Conservation (phyloP, 2,329 filamentous ascomycete genomes). For the Corinectria fuckeliana region DNA sequence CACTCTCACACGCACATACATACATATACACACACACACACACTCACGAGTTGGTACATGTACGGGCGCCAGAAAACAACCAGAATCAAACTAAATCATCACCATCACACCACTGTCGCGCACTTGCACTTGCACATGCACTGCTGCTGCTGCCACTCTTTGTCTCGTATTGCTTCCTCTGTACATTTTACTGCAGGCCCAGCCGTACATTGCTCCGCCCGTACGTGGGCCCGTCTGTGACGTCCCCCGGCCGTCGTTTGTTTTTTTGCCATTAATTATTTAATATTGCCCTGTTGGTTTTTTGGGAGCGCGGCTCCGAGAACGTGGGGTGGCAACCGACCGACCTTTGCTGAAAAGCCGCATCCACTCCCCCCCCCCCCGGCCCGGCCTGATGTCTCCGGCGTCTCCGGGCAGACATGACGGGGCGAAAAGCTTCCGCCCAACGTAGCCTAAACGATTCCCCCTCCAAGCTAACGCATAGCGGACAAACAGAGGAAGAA, state of each 20-base stretch:
- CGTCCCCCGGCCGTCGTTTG: not conserved
- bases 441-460: not conserved
- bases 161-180: not conserved
- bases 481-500: not conserved
- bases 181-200: not conserved
- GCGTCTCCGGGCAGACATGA: slow-evolving; percentile 6
- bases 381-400: slow-evolving; percentile 9
- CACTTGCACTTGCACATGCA: not conserved
- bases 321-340: not conserved
- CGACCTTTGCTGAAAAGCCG: not conserved
- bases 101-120: too few relatives aligned
- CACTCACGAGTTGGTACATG: slow-evolving; percentile 29
- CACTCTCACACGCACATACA: slow-evolving; percentile 20
- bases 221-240: not conserved
- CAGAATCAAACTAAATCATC: slow-evolving; percentile 33
- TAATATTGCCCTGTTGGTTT: too few relatives aligned
- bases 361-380: slow-evolving; percentile 14
- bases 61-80: slow-evolving; percentile 21
- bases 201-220: not conserved
- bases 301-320: not conserved
- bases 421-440: not conserved
- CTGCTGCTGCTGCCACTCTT: not conserved
- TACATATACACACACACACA: slow-evolving; percentile 7
- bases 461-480: not conserved
- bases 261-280: too few relatives aligned